A percentile compares a stretch with the other conserved stretches of the same genome.
phyloP scores from a whole-genome alignment of 164 flowering plant genomes.

The Santalum album region DNA sequence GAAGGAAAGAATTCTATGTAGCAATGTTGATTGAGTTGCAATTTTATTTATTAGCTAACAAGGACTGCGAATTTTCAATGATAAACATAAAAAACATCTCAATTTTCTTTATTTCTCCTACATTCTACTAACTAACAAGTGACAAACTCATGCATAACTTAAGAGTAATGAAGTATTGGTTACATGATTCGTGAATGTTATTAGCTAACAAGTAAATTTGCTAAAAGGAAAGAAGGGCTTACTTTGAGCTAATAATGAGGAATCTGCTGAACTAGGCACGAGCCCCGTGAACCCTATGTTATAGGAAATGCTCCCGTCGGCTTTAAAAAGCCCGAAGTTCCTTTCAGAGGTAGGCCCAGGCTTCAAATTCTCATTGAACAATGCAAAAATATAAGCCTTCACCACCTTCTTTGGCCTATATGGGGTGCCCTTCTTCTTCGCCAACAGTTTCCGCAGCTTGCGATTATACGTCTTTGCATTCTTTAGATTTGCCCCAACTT shows the following conservation, averaged over 20 bases:
- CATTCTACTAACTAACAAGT: no score
- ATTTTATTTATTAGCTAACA: no score
- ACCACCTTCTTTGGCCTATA: constrained; percentile 44
- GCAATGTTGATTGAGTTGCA: no score
- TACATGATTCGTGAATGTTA: neutral
- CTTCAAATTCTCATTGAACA: constrained; percentile 78
- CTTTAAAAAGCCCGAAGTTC: constrained; percentile 79
- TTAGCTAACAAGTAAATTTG: neutral
- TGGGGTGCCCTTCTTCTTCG: constrained; percentile 77
- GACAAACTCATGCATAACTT: no score
- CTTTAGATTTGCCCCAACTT: constrained; percentile 47
- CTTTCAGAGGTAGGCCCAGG: constrained; percentile 79
- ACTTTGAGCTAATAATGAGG: constrained; percentile 42
- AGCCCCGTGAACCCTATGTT: constrained; percentile 77
- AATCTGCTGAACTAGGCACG: constrained; percentile 33
- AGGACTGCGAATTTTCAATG: no score
- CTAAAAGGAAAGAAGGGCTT: neutral
- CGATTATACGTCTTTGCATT: constrained; percentile 63
- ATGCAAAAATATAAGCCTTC: constrained; percentile 68
- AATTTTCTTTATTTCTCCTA: no score
- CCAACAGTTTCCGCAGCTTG: constrained; percentile 44
- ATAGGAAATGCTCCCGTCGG: constrained; percentile 82
- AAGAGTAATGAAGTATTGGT: no score
- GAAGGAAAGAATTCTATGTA: no score
- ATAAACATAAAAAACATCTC: no score